A percentile compares a stretch with the other conserved stretches of the same genome.
Evolutionary conservation across 768 basidiomycete species (phyloP).

Genomic region (Lentinula boryana): DNA sequence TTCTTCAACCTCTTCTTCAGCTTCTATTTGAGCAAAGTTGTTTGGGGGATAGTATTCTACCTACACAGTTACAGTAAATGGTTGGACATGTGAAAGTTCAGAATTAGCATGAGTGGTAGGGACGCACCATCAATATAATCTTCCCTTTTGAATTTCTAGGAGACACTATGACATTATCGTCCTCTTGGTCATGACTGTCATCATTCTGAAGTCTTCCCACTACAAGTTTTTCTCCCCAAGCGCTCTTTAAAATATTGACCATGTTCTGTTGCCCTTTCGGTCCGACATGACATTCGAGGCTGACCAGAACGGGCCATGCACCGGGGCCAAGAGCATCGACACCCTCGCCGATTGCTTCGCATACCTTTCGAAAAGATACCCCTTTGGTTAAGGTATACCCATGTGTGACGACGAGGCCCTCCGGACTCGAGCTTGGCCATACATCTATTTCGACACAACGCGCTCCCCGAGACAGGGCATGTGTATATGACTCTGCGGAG

Average conservation of each 20-base stretch:
- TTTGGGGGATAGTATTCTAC: conserved; percentile 49
- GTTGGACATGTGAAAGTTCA: background rate
- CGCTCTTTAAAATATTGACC: conserved; percentile 43
- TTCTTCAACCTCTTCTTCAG: conserved; percentile 18
- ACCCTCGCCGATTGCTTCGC: conserved; percentile 36
- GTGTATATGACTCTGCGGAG: conserved; percentile 47
- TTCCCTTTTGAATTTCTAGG: conserved; percentile 44
- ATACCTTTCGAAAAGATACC: conserved; percentile 46
- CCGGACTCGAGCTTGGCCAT: conserved; percentile 41
- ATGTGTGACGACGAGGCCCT: conserved; percentile 54
- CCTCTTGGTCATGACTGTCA: background rate
- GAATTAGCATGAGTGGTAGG: background rate
- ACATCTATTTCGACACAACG: conserved; percentile 67
- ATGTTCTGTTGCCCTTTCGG: conserved; percentile 43
- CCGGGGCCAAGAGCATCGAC: conserved; percentile 27
- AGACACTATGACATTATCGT: conserved; percentile 29
- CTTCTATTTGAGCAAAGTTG: conserved; percentile 8
- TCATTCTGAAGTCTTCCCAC: conserved; percentile 20
- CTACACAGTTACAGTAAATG: conserved; percentile 18
- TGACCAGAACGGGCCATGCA: conserved; percentile 55
- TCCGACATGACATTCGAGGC: conserved; percentile 58
- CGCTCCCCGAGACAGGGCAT: conserved; percentile 44
- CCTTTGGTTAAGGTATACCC: conserved; percentile 53
- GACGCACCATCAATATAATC: conserved; percentile 52
- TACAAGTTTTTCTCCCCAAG: conserved; percentile 50